Percentiles rank a stretch among this genome's conserved stretches.
These are phyloP conservation scores for Paramyrothecium roridum DNA, from an alignment of 2,329 filamentous ascomycete genomes.

Conservation along the genomic window DNA sequence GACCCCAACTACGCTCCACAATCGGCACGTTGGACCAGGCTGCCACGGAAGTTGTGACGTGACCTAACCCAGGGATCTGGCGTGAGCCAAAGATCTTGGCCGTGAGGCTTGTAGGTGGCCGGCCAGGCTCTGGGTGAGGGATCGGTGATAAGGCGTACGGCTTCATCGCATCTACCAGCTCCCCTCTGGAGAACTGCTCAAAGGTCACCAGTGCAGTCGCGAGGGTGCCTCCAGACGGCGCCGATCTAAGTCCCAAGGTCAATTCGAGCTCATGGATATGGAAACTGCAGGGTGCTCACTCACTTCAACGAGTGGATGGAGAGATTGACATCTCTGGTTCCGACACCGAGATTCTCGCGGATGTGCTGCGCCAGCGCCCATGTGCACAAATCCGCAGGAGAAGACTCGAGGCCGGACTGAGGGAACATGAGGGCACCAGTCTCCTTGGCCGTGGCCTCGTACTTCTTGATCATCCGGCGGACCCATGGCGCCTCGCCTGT, in stretches of 20 bases:
- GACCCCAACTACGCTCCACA: constrained; percentile 62
- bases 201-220: constrained; percentile 61
- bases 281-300: constrained; percentile 8
- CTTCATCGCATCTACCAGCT: constrained; percentile 40
- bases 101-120: constrained; percentile 26
- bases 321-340: constrained; percentile 52
- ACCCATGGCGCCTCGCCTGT: constrained; percentile 61
- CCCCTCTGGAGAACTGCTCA: constrained; percentile 46
- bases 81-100: constrained; percentile 48
- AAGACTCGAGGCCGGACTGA: constrained; percentile 61
- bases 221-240: constrained; percentile 65
- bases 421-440: constrained; percentile 59
- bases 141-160: constrained; percentile 59
- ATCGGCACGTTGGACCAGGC: constrained; percentile 48
- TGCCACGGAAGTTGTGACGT: constrained; percentile 51
- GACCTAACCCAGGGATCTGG: constrained; percentile 48
- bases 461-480: constrained; percentile 57
- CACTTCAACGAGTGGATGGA: constrained; percentile 41
- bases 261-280: not conserved
- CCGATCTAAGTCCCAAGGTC: constrained; percentile 15
- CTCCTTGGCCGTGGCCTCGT: constrained; percentile 48
- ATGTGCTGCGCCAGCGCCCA: constrained; percentile 50
- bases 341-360: constrained; percentile 44
- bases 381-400: constrained; percentile 56
- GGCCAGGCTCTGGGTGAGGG: constrained; percentile 32